phyloP scores from a whole-genome alignment of 352 stramenopile species.

The Pseudoperonospora humuli region DNA sequence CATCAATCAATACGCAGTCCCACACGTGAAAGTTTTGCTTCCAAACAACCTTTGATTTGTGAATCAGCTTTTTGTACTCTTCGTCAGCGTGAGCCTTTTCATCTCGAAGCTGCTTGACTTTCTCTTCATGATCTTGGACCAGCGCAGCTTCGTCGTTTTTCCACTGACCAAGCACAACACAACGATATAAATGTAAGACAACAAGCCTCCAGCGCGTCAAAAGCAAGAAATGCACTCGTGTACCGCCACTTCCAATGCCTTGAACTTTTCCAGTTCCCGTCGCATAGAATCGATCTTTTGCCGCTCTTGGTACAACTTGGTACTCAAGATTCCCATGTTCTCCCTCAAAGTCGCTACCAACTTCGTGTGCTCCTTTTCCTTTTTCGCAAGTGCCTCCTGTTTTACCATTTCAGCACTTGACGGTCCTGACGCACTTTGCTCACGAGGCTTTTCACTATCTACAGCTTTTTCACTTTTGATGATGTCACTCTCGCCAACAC shows the following conservation, averaged over 20 bases:
- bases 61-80: constrained; percentile 40
- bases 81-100: constrained; percentile 49
- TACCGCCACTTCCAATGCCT: constrained; percentile 53
- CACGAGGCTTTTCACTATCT: constrained; percentile 15
- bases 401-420: constrained; percentile 12
- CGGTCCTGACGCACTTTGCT: constrained; percentile 6
- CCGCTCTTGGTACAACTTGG: constrained; percentile 46
- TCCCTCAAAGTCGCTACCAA: constrained; percentile 29
- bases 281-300: constrained; percentile 32
- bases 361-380: constrained; percentile 29
- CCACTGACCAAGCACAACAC: constrained; percentile 30
- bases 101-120: constrained; percentile 47
- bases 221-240: constrained; percentile 1
- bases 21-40: background rate
- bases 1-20: background rate
- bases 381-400: constrained; percentile 25
- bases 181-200: constrained; percentile 6
- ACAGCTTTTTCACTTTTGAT: constrained; percentile 18
- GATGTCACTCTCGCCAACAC: constrained; percentile 7
- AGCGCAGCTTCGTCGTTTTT: constrained; percentile 46
- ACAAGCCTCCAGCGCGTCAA: background rate
- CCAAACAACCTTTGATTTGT: constrained; percentile 47
- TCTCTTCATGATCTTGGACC: constrained; percentile 50
- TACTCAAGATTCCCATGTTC: constrained; percentile 30
- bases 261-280: constrained; percentile 54